Base-by-base conservation (phyloP, 768 basidiomycete genomes). In the Daedaleopsis nitida region DNA sequence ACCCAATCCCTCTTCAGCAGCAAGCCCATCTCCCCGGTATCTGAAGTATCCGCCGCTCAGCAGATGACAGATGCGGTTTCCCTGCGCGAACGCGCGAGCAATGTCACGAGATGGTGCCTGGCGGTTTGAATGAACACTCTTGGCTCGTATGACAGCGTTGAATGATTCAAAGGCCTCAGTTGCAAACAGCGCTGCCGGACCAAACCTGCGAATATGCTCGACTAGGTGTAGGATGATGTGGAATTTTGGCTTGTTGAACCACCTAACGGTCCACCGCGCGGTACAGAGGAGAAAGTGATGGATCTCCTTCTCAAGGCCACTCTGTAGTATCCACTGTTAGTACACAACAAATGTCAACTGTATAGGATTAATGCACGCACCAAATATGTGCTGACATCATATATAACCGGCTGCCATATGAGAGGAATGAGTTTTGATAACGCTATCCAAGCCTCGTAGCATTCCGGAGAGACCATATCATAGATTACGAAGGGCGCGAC, bases 351-450 rank as follows among this genome's bases (percentile, higher is more conserved):
- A n/a, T n/a, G n/a, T n/a, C n/a, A n/a, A n/a, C n/a, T n/a, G n/a
- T n/a, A n/a, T n/a, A n/a, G n/a, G n/a, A n/a, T n/a, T n/a, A n/a
- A n/a, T n/a, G n/a, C n/a, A n/a, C n/a, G n/a, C 64, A 80, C 77
- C n/a, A 76, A 16, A 61, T 80, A n/a, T n/a, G 73, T 1, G 35
- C 50, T 24, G 27, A 19, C 1, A 62, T n/a, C 9, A 19, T 62
- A 39, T 3, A 9, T 64, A 21, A 82, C 81, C 3, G 80, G 77
- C 58, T 80, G 77, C 74, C 75, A 82, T 0, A 80, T 62, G 0
- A 82, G 66, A 0, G 76, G 72, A 0, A 76, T 63, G 4, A 81
- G 5, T 23, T 64, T 5, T 57, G 69, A 72, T 1, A 81, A 59
- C 0, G 76, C 57, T 0, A 72, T 23, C 81, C 79, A 80, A 0